Evolutionary conservation across 371 early-diverging fungal genomes (phyloP).

Genomic region (Syncephalis fuscata): DNA sequence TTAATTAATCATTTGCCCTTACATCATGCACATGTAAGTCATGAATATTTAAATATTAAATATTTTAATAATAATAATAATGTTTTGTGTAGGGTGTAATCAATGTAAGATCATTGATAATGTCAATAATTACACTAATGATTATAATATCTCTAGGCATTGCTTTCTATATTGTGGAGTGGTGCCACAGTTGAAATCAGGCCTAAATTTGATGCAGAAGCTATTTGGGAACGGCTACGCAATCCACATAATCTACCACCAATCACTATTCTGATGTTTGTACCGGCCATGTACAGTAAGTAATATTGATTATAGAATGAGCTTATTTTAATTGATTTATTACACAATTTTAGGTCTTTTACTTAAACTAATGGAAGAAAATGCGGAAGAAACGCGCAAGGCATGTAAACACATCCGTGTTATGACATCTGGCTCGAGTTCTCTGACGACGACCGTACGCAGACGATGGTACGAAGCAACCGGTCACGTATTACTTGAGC

Average conservation of each 20-base stretch:
- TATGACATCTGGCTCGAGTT: slow-evolving; percentile 62
- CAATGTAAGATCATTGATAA: slow-evolving; percentile 4
- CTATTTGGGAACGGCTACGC: slow-evolving; percentile 43
- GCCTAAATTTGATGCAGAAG: slow-evolving; percentile 35
- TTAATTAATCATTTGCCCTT: slow-evolving; percentile 66
- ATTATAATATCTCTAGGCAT: slow-evolving; percentile 27
- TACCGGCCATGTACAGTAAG: slow-evolving; percentile 68
- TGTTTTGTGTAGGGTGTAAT: slow-evolving; percentile 4
- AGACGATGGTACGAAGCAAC: slow-evolving; percentile 45
- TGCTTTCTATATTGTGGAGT: slow-evolving; percentile 35
- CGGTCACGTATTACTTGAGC: slow-evolving; percentile 56
- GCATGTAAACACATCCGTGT: slow-evolving; percentile 50
- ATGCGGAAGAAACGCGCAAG: slow-evolving; percentile 13
- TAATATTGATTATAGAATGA: neutral
- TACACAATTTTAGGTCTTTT: neutral
- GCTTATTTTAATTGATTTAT: neutral
- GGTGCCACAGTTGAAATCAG: slow-evolving; percentile 68
- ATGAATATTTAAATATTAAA: neutral
- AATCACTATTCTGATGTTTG: slow-evolving; percentile 69
- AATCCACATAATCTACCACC: slow-evolving; percentile 7
- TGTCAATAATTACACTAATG: slow-evolving; percentile 5
- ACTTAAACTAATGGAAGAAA: neutral
- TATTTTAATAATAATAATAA: neutral
- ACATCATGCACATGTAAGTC: slow-evolving; percentile 61
- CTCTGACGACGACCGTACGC: slow-evolving; percentile 49